phyloP scores from a whole-genome alignment of 2,329 filamentous ascomycete genomes.

The Paecilomyces formosus region DNA sequence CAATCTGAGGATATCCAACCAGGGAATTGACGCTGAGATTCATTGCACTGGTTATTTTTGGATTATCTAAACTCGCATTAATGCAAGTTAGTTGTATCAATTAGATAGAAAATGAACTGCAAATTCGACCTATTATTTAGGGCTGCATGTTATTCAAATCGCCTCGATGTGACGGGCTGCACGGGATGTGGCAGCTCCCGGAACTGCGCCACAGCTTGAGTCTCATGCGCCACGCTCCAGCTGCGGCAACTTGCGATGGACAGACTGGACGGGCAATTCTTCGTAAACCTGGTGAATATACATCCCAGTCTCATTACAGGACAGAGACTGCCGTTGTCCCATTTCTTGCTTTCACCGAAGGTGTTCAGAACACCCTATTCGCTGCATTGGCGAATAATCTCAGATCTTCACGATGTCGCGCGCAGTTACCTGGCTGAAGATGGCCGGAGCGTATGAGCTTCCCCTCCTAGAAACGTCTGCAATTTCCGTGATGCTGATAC shows the following conservation, averaged over 20 bases:
- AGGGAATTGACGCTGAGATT: too few relatives aligned
- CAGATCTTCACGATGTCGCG: slow-evolving; percentile 33
- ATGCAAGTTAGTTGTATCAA: not conserved
- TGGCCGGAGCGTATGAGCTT: slow-evolving; percentile 57
- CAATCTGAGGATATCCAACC: too few relatives aligned
- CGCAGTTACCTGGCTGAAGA: slow-evolving; percentile 54
- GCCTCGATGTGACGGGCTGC: not conserved
- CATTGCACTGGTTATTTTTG: too few relatives aligned
- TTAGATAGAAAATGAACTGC: not conserved
- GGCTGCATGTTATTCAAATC: not conserved
- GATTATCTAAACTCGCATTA: too few relatives aligned
- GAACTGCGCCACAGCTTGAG: not conserved
- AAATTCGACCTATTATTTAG: too few relatives aligned
- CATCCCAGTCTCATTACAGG: not conserved
- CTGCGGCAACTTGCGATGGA: not conserved
- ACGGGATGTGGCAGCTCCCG: not conserved
- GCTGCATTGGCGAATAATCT: not conserved
- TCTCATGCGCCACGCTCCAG: not conserved
- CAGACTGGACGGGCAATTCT: not conserved
- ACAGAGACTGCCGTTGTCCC: not conserved
- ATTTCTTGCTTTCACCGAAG: not conserved
- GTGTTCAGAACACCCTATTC: not conserved
- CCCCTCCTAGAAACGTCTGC: slow-evolving; percentile 7
- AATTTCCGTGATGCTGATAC: not conserved
- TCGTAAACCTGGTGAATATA: not conserved